A percentile compares a stretch with the other conserved stretches of the same genome.
Evolutionary conservation across 805 yeast genomes (phyloP).

Genomic region (Debaryomyces castellii): DNA sequence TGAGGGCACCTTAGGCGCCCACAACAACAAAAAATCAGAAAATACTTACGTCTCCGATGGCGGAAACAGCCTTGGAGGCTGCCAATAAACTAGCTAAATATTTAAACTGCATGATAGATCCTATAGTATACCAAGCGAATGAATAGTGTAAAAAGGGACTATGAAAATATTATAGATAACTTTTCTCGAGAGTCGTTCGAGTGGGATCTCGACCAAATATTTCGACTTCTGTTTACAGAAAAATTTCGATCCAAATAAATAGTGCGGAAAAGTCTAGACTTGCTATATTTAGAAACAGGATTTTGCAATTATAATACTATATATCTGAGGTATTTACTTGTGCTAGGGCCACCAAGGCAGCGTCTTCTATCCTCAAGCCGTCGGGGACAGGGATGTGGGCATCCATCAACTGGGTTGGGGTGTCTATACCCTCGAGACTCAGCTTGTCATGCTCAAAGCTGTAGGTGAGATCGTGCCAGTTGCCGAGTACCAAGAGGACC

Average conservation of each 20-base stretch:
- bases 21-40: constrained; percentile 15
- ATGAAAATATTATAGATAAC: background rate
- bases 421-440: constrained; percentile 51
- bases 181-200: background rate
- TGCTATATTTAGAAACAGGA: constrained; percentile 1
- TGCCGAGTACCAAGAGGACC: constrained; percentile 61
- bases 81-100: constrained; percentile 48
- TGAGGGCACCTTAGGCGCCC: background rate
- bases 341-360: constrained; percentile 58
- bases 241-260: constrained; percentile 1
- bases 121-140: constrained; percentile 3
- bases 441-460: constrained; percentile 54
- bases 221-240: constrained; percentile 1
- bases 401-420: constrained; percentile 68
- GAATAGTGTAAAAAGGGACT: constrained; percentile 1
- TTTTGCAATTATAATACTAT: background rate
- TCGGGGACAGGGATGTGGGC: constrained; percentile 53
- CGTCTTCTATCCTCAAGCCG: constrained; percentile 70
- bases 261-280: constrained; percentile 2
- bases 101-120: constrained; percentile 34
- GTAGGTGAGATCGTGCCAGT: constrained; percentile 53
- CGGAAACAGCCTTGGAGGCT: constrained; percentile 49
- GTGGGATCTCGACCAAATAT: background rate
- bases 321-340: constrained; percentile 9
- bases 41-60: constrained; percentile 50